Base-by-base conservation (phyloP, 2,329 filamentous ascomycete genomes). In the Chalaropsis ovoidea region DNA sequence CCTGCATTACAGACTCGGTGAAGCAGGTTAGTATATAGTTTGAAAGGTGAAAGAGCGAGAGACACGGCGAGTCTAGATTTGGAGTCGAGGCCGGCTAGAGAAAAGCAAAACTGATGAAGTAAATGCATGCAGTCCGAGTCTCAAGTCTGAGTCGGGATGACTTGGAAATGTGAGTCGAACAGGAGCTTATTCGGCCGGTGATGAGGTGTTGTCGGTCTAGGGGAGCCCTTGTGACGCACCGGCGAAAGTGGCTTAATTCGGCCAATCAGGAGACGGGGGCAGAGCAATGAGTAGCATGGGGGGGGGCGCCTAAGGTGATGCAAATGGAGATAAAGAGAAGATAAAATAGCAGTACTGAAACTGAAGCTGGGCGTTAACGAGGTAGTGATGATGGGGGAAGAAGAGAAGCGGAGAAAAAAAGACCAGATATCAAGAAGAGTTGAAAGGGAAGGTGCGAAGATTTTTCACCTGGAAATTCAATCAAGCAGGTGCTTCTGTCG, bases 311-410 rank as follows among this genome's bases (percentile, higher is more conserved):
- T 52, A 22, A 24, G 47, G 15, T 24, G 45, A 43, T 22, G 60
- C 22, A 10, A 52, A 24, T 22, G 47, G n/a, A 52, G 11, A 7
- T 17, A 52, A 52, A 41, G 11, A 7, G 10, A 52, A 52, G n/a
- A 43, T 42, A n/a, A 43, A 11, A 43, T 43, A 42, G 22, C 5
- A 10, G 41, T 4, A 11, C 47, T 52, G 24, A 52, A 27, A 35
- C 15, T 15, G 24, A 22, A 60, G 61, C 24, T n/a, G 35, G 19
- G 24, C 24, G 6, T 35, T 41, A 22, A 15, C 11, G 27, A 39
- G 43, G 7, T 52, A 43, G 8, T 71, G 76, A 77, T 70, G 72
- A 78, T 72, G 77, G 75, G 35, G 8, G 1, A 7, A 39, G 35
- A 39, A 10, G 1, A 8, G 35, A 24, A 27, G 22, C 2, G 22